Conservation (phyloP, 1,284 basidiomycete genomes). For the Xerocomus nothofagi region DNA sequence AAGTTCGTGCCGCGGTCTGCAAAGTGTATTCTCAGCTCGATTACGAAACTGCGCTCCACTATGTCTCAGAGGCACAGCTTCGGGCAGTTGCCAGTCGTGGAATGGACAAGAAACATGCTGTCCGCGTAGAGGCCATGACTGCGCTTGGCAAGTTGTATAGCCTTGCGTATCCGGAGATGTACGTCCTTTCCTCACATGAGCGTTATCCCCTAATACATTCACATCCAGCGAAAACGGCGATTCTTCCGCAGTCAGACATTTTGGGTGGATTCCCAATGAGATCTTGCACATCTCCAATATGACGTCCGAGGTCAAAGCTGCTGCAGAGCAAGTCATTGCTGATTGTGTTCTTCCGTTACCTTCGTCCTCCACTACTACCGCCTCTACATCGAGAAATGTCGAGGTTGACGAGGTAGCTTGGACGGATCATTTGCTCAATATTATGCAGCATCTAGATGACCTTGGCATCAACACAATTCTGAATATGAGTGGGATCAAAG, state of each 20-base stretch:
- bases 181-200: conserved; percentile 31
- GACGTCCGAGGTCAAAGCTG: conserved; percentile 56
- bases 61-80: conserved; percentile 69
- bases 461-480: conserved; percentile 58
- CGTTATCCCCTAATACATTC: neutral
- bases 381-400: conserved; percentile 50
- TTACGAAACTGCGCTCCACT: conserved; percentile 87
- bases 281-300: conserved; percentile 59
- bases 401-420: conserved; percentile 79
- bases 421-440: conserved; percentile 81
- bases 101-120: conserved; percentile 84
- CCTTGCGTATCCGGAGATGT: conserved; percentile 90
- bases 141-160: conserved; percentile 80
- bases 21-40: conserved; percentile 82
- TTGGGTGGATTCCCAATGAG: conserved; percentile 90
- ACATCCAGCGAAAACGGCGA: conserved; percentile 77
- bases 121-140: conserved; percentile 80
- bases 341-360: conserved; percentile 85
- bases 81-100: conserved; percentile 70
- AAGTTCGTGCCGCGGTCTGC: conserved; percentile 84
- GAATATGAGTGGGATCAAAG: conserved; percentile 60
- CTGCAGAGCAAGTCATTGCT: conserved; percentile 66
- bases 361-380: conserved; percentile 34
- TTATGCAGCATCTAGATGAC: conserved; percentile 74
- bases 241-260: conserved; percentile 71